These are phyloP conservation scores for Physocladia obscura DNA, from an alignment of 192 early-diverging fungal genomes.

Conservation along the genomic window DNA sequence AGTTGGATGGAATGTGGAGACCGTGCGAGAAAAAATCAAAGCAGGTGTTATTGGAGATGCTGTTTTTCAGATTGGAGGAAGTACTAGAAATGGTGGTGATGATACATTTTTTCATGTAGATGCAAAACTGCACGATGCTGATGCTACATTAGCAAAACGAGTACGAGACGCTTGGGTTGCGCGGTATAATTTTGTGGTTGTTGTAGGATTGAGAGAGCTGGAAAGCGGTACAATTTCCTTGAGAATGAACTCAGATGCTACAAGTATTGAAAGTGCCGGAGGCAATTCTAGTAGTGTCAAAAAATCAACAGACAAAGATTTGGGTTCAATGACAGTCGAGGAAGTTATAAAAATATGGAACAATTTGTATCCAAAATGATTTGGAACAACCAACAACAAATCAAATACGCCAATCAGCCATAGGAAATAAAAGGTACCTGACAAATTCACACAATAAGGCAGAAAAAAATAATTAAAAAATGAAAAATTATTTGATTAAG, in stretches of 20 bases:
- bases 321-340: slow-evolving; percentile 8
- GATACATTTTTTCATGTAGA: slow-evolving; percentile 68
- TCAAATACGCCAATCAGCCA: no score
- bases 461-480: no score
- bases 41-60: slow-evolving; percentile 51
- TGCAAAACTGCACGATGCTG: slow-evolving; percentile 54
- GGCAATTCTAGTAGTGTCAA: neutral
- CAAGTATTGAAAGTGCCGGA: neutral
- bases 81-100: neutral
- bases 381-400: no score
- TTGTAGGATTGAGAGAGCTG: slow-evolving; percentile 82
- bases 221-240: slow-evolving; percentile 70
- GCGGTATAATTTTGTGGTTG: slow-evolving; percentile 84
- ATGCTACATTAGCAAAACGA: slow-evolving; percentile 72
- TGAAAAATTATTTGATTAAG: no score
- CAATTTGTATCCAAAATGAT: slow-evolving; percentile 5
- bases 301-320: slow-evolving; percentile 6
- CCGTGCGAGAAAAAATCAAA: slow-evolving; percentile 25
- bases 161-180: slow-evolving; percentile 77
- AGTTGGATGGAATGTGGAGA: slow-evolving; percentile 21
- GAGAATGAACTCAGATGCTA: slow-evolving; percentile 39
- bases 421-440: no score
- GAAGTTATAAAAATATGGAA: slow-evolving; percentile 20
- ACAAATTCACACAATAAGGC: no score
- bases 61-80: slow-evolving; percentile 9